A percentile compares a stretch with the other conserved stretches of the same genome.
Evolutionary conservation across 2,329 filamentous ascomycete genomes (phyloP).

Genomic region (Coniochaeta sp.): DNA sequence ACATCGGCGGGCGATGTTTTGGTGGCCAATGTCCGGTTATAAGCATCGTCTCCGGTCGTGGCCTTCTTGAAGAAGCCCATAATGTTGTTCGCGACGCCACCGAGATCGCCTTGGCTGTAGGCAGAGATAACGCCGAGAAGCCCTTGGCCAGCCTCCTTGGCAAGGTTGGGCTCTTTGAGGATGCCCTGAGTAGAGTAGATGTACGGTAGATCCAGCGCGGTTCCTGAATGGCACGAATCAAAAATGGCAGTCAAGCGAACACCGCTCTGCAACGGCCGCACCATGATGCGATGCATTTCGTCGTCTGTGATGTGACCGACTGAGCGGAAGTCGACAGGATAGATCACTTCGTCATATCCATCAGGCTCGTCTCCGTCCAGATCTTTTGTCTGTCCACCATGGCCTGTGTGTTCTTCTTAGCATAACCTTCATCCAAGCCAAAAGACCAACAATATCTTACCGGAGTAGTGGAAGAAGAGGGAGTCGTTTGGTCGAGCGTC

Average conservation of each 20-base stretch:
- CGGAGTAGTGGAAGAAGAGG: slow-evolving; percentile 95
- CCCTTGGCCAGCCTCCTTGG: slow-evolving; percentile 60
- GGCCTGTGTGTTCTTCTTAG: slow-evolving; percentile 35
- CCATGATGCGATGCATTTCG: slow-evolving; percentile 72
- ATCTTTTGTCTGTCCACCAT: slow-evolving; percentile 76
- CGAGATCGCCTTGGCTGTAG: slow-evolving; percentile 65
- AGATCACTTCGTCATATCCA: slow-evolving; percentile 77
- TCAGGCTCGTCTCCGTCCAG: slow-evolving; percentile 74
- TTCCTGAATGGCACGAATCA: slow-evolving; percentile 61
- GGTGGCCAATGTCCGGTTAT: slow-evolving; percentile 72
- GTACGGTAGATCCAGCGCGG: slow-evolving; percentile 58
- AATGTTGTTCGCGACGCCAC: slow-evolving; percentile 72
- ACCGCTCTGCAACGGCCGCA: slow-evolving; percentile 45
- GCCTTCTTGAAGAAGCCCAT: slow-evolving; percentile 87
- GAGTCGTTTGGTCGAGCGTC: slow-evolving; percentile 89
- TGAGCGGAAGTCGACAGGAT: slow-evolving; percentile 72
- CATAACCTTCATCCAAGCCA: not conserved
- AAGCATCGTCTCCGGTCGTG: slow-evolving; percentile 70
- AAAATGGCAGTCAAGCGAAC: slow-evolving; percentile 56
- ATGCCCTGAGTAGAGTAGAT: slow-evolving; percentile 63
- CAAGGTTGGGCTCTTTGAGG: slow-evolving; percentile 60
- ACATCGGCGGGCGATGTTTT: slow-evolving; percentile 95
- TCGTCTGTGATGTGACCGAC: slow-evolving; percentile 79
- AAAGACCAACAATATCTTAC: slow-evolving; percentile 34
- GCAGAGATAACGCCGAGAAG: slow-evolving; percentile 52